Percentiles rank a stretch among this genome's conserved stretches.
These are phyloP conservation scores for Butyriboletus loyo DNA, from an alignment of 768 basidiomycete species.

Conservation along the genomic window DNA sequence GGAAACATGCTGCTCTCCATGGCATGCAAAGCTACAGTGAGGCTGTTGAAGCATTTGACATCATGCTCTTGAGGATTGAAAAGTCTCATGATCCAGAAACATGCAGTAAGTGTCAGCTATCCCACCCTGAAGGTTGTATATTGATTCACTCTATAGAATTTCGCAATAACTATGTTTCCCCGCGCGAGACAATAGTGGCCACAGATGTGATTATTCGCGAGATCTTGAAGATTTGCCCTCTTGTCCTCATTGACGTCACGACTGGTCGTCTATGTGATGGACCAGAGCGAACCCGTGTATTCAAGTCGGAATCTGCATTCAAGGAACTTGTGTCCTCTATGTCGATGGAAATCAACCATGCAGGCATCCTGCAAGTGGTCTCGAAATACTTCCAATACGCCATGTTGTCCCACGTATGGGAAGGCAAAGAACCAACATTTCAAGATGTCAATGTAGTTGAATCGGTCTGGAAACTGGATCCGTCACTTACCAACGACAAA, in stretches of 20 bases:
- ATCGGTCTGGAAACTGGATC: neutral
- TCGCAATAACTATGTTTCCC: neutral
- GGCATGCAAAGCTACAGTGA: neutral
- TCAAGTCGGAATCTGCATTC: neutral
- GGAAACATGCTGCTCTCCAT: neutral
- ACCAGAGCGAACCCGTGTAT: neutral
- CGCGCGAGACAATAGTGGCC: neutral
- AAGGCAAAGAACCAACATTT: neutral
- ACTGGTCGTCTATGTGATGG: neutral
- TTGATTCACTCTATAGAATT: neutral
- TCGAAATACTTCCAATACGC: neutral
- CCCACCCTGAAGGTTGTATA: neutral
- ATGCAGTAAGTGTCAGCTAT: neutral
- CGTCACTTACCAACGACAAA: neutral
- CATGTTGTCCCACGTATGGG: neutral
- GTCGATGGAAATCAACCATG: neutral
- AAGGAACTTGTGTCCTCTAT: neutral
- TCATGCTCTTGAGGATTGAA: neutral
- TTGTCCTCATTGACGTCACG: neutral
- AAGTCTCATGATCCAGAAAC: neutral
- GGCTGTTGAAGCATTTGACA: neutral
- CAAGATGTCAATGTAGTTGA: neutral
- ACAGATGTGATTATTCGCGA: neutral
- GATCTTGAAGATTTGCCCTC: neutral
- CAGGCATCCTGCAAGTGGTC: neutral